Evolutionary conservation across 2,329 filamentous ascomycete species (phyloP).

Genomic region (Parastagonospora nodorum): DNA sequence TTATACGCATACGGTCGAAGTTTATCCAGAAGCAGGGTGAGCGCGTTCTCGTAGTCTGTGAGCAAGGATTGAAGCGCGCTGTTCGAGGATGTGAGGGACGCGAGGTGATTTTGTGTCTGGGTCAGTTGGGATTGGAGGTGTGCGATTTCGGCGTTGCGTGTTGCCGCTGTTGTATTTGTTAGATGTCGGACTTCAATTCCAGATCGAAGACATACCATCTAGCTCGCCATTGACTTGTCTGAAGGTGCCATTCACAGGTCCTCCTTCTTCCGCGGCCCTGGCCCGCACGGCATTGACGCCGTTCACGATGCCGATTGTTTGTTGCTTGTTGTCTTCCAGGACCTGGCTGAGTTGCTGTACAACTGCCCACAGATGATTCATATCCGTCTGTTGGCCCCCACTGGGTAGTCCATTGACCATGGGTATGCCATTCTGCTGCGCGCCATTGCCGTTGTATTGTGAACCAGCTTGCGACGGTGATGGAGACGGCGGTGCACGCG

Average conservation of each 20-base stretch:
- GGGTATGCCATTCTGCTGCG: constrained; percentile 41
- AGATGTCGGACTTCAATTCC: not conserved
- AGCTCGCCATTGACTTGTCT: constrained; percentile 44
- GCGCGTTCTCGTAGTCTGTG: constrained; percentile 51
- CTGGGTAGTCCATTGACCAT: constrained; percentile 47
- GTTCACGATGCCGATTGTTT: constrained; percentile 45
- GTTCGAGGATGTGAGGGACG: constrained; percentile 31
- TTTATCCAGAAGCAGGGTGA: constrained; percentile 46
- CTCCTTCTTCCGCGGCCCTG: constrained; percentile 43
- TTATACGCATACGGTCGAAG: constrained; percentile 41
- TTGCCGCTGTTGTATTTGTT: constrained; percentile 28
- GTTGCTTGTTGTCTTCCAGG: constrained; percentile 47
- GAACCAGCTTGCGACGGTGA: constrained; percentile 31
- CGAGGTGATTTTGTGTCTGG: constrained; percentile 31
- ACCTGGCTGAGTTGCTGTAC: constrained; percentile 48
- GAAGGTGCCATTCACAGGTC: constrained; percentile 20
- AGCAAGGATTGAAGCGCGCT: constrained; percentile 35
- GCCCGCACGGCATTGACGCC: constrained; percentile 46
- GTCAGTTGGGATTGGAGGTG: constrained; percentile 39
- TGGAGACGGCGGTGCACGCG: constrained; percentile 43
- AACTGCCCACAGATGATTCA: constrained; percentile 50
- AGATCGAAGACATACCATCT: constrained; percentile 25
- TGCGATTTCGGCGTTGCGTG: constrained; percentile 36
- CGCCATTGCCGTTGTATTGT: constrained; percentile 40
- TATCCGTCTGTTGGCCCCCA: constrained; percentile 49